A percentile compares a stretch with the other conserved stretches of the same genome.
phyloP scores from a whole-genome alignment of 192 early-diverging fungal species.

The Mortierella alpina region DNA sequence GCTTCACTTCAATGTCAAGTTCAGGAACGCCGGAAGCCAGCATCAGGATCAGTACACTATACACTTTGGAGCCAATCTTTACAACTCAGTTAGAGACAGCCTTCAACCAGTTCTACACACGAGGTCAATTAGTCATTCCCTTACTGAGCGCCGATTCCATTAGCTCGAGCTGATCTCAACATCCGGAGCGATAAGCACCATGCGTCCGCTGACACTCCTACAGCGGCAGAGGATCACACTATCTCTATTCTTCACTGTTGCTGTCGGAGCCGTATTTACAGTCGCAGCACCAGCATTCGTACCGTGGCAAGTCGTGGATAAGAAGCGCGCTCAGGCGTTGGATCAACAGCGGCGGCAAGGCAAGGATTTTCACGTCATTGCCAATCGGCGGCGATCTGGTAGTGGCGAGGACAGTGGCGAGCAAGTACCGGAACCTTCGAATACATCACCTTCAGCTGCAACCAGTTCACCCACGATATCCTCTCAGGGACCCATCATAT shows the following conservation, averaged over 20 bases:
- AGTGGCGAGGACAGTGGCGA: neutral
- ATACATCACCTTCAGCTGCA: neutral
- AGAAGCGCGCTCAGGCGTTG: slow-evolving; percentile 53
- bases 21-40: neutral
- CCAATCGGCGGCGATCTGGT: slow-evolving; percentile 5
- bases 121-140: too few relatives aligned
- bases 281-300: slow-evolving; percentile 64
- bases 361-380: slow-evolving; percentile 47
- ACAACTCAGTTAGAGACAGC: too few relatives aligned
- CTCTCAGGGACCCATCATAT: slow-evolving; percentile 32
- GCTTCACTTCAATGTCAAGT: neutral
- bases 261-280: slow-evolving; percentile 61
- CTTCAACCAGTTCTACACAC: too few relatives aligned
- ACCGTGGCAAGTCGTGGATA: slow-evolving; percentile 64
- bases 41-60: too few relatives aligned
- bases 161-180: too few relatives aligned
- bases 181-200: neutral
- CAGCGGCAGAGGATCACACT: slow-evolving; percentile 63
- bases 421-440: neutral
- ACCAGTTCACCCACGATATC: slow-evolving; percentile 11
- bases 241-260: slow-evolving; percentile 62
- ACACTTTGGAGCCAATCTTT: too few relatives aligned
- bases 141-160: too few relatives aligned
- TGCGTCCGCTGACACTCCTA: slow-evolving; percentile 58
- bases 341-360: slow-evolving; percentile 49